These are phyloP conservation scores for Hyaloperonospora brassicae DNA, from an alignment of 352 stramenopile species.

Conservation along the genomic window DNA sequence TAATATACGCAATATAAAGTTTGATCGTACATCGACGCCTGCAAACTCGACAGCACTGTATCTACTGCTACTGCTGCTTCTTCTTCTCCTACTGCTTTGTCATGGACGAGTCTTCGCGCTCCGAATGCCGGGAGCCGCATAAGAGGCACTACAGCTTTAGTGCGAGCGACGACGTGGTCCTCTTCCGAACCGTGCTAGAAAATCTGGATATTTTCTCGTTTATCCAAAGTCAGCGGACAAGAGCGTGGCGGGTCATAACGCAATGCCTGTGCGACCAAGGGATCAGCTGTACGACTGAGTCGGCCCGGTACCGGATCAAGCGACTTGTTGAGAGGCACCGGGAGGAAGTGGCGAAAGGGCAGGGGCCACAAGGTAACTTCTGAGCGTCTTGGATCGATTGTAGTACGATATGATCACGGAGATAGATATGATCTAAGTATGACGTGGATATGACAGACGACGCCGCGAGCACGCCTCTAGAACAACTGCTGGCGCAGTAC, in stretches of 20 bases:
- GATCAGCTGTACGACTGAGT: constrained; percentile 6
- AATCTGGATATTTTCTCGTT: constrained; percentile 3
- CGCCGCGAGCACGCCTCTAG: constrained; percentile 13
- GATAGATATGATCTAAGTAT: constrained; percentile 2
- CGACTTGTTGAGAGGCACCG: too few relatives aligned
- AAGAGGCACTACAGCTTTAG: constrained; percentile 23
- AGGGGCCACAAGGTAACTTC: too few relatives aligned
- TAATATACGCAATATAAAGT: too few relatives aligned
- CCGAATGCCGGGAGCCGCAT: not conserved
- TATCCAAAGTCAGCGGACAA: not conserved
- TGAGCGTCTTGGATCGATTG: too few relatives aligned
- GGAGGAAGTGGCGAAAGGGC: too few relatives aligned
- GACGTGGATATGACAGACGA: constrained; percentile 4
- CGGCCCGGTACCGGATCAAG: constrained; percentile 9
- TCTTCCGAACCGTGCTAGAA: constrained; percentile 10
- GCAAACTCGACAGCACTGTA: too few relatives aligned
- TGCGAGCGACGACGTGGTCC: constrained; percentile 9
- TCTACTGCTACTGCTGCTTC: too few relatives aligned
- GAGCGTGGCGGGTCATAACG: constrained; percentile 13
- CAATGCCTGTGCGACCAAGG: constrained; percentile 5
- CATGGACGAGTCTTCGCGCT: too few relatives aligned
- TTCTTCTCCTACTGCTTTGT: too few relatives aligned
- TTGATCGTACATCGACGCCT: too few relatives aligned
- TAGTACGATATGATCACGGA: too few relatives aligned
- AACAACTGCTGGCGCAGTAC: constrained; percentile 13